Conservation (phyloP, 2,329 filamentous ascomycete species). For the Macrophomina phaseolina region DNA sequence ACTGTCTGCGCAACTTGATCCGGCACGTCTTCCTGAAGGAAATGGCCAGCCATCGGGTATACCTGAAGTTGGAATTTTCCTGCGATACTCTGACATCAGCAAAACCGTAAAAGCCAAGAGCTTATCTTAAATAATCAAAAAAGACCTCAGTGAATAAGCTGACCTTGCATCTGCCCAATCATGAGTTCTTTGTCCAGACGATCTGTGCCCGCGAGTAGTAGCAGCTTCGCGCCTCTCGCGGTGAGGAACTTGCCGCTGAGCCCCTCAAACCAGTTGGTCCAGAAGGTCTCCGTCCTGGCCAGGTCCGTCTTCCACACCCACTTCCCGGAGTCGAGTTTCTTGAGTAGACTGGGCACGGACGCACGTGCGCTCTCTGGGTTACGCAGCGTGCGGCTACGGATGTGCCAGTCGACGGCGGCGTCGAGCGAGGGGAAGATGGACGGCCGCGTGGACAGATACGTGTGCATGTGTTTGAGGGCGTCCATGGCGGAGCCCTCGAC, state of each 20-base stretch:
- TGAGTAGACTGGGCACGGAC: constrained; percentile 83
- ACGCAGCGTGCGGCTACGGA: constrained; percentile 83
- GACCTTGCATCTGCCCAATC: constrained; percentile 97
- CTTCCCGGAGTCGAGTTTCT: constrained; percentile 45
- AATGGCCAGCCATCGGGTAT: constrained; percentile 93
- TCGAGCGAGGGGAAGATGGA: constrained; percentile 76
- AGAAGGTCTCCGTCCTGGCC: constrained; percentile 82
- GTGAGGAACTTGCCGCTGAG: constrained; percentile 86
- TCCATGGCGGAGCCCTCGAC: constrained; percentile 96
- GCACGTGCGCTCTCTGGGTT: constrained; percentile 82
- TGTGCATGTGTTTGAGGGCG: constrained; percentile 91
- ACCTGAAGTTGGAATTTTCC: constrained; percentile 95
- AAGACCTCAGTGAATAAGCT: constrained; percentile 32
- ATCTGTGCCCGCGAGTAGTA: constrained; percentile 88
- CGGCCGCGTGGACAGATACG: constrained; percentile 83
- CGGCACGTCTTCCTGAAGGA: constrained; percentile 93
- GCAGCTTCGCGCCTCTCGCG: constrained; percentile 80
- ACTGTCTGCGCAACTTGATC: constrained; percentile 85
- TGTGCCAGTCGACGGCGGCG: constrained; percentile 91
- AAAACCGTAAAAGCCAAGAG: not conserved
- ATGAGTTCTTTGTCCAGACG: constrained; percentile 88
- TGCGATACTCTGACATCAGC: constrained; percentile 44
- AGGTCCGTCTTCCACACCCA: constrained; percentile 91
- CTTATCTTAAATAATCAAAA: not conserved
- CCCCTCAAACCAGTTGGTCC: constrained; percentile 91